A percentile compares a stretch with the other conserved stretches of the same genome.
phyloP scores from a whole-genome alignment of 2,329 filamentous ascomycete genomes.

The Pseudogymnoascus sp. region DNA sequence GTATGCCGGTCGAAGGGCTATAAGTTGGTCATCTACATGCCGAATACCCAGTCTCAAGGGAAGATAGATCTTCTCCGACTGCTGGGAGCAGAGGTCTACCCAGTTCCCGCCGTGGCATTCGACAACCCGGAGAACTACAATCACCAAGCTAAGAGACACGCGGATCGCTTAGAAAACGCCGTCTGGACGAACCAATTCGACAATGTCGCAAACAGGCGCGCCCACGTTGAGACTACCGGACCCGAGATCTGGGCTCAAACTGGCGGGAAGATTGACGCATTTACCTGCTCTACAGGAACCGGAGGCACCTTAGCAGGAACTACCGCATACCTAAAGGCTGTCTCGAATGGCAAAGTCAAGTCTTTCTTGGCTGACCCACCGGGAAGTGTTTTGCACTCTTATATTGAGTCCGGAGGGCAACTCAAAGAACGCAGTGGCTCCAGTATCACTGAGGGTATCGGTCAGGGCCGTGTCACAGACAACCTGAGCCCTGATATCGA shows the following conservation, averaged over 20 bases:
- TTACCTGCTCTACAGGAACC: constrained; percentile 91
- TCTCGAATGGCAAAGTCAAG: constrained; percentile 69
- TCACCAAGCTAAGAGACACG: constrained; percentile 85
- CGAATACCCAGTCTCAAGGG: constrained; percentile 94
- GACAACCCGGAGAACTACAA: constrained; percentile 97
- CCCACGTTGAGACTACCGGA: constrained; percentile 93
- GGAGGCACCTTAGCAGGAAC: constrained; percentile 84
- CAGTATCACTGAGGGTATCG: constrained; percentile 96
- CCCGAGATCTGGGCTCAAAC: constrained; percentile 98
- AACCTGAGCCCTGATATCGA: constrained; percentile 81
- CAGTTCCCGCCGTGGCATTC: constrained; percentile 90
- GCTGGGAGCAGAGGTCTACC: constrained; percentile 89
- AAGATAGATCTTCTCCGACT: constrained; percentile 91
- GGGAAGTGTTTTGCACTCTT: constrained; percentile 85
- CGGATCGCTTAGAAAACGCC: constrained; percentile 75
- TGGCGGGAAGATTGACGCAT: constrained; percentile 74
- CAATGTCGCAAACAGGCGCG: constrained; percentile 85
- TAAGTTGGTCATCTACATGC: constrained; percentile 98
- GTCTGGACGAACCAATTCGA: constrained; percentile 99
- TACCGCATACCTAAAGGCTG: constrained; percentile 81
- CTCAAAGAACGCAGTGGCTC: constrained; percentile 72
- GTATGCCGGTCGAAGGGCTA: constrained; percentile 90
- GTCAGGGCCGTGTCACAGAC: constrained; percentile 92
- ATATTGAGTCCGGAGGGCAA: constrained; percentile 77
- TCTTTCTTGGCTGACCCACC: constrained; percentile 89